Conservation (phyloP, 345 rosid genomes). For the Excoecaria cochinchinensis region DNA sequence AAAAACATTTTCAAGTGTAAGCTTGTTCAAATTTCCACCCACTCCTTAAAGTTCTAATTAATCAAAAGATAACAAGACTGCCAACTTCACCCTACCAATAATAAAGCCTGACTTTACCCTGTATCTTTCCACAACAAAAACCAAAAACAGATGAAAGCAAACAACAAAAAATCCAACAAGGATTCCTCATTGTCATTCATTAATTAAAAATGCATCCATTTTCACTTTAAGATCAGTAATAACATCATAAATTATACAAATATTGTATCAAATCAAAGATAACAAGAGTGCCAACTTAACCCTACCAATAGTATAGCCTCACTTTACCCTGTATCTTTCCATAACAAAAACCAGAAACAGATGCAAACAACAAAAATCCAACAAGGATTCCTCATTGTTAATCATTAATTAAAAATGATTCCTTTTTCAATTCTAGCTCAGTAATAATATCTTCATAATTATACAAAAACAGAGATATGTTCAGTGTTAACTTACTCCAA, state of each 20-base stretch:
- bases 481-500: background rate
- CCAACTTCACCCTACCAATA: background rate
- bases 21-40: slow-evolving; percentile 2
- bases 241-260: background rate
- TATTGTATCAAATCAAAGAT: background rate
- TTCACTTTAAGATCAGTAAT: background rate
- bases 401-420: background rate
- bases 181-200: too few relatives aligned
- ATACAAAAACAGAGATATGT: background rate
- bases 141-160: background rate
- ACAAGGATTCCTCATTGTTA: too few relatives aligned
- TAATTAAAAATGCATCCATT: background rate
- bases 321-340: too few relatives aligned
- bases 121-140: background rate
- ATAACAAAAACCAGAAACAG: background rate
- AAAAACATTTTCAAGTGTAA: background rate
- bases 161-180: background rate
- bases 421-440: background rate
- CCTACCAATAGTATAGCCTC: background rate
- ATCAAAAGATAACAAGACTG: background rate
- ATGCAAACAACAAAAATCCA: background rate
- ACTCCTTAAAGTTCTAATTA: background rate
- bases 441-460: background rate
- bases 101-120: background rate
- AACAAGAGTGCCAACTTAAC: background rate